Percentiles rank a stretch among this genome's conserved stretches.
Conservation (phyloP, 345 rosid genomes). For the Gynandropsis gynandra region DNA sequence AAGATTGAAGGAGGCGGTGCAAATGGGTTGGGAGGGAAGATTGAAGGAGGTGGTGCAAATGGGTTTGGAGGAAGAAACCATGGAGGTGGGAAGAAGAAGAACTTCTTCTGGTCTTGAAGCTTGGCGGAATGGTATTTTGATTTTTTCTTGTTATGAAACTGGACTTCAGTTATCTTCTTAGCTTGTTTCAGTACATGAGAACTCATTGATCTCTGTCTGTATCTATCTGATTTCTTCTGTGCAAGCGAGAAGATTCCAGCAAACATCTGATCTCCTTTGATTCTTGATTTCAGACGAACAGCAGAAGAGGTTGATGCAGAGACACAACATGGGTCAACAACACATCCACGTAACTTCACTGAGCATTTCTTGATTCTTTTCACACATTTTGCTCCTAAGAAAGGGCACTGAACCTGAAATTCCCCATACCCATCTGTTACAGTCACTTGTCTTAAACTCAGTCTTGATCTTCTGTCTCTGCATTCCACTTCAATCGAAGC, state of each 20-base stretch:
- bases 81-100: constrained; percentile 21
- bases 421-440: constrained; percentile 46
- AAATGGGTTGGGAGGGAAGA: constrained; percentile 27
- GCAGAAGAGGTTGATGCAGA: constrained; percentile 47
- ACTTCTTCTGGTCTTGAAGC: constrained; percentile 16
- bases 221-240: constrained; percentile 34
- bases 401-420: constrained; percentile 42
- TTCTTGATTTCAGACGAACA: constrained; percentile 40
- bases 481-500: constrained; percentile 57
- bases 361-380: constrained; percentile 43
- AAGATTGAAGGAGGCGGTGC: constrained; percentile 23
- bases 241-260: constrained; percentile 62
- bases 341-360: constrained; percentile 42
- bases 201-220: constrained; percentile 42
- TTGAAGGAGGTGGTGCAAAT: constrained; percentile 19
- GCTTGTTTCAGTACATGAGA: constrained; percentile 22
- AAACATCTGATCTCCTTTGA: constrained; percentile 39
- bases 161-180: constrained; percentile 1
- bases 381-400: constrained; percentile 40
- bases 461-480: constrained; percentile 30
- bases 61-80: constrained; percentile 28
- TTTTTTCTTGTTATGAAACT: constrained; percentile 12
- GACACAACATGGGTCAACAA: constrained; percentile 37
- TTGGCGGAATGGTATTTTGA: constrained; percentile 7
- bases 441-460: constrained; percentile 34